Evolutionary conservation across 768 basidiomycete genomes (phyloP).

Genomic region (Tricholoma matsutake): DNA sequence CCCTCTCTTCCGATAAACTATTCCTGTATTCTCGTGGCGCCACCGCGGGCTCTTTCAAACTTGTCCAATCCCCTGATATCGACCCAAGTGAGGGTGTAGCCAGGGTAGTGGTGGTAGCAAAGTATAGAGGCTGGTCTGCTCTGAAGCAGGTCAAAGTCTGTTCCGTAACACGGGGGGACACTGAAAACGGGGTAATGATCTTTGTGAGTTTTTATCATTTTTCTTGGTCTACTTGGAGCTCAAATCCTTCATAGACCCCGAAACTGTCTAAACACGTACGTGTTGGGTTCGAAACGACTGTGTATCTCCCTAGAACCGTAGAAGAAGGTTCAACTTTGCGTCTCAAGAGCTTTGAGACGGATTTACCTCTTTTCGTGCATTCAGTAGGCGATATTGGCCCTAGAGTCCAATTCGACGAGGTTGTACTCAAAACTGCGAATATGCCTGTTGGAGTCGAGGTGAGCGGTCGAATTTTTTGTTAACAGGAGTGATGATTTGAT

Average conservation of each 20-base stretch:
- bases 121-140: conserved; percentile 19
- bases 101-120: conserved; percentile 22
- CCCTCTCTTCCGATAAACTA: conserved; percentile 23
- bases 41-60: conserved; percentile 21
- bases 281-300: conserved; percentile 21
- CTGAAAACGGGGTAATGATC: conserved; percentile 32
- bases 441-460: conserved; percentile 33
- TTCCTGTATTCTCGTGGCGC: conserved; percentile 29
- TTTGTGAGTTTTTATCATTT: conserved; percentile 26
- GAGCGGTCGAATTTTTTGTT: conserved; percentile 8
- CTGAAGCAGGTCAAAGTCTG: conserved; percentile 27
- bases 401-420: conserved; percentile 35
- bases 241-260: conserved; percentile 12
- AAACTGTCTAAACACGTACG: conserved; percentile 7
- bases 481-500: background rate
- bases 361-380: conserved; percentile 41
- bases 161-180: conserved; percentile 16
- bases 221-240: background rate
- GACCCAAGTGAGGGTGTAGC: conserved; percentile 11
- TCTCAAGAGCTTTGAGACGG: conserved; percentile 43
- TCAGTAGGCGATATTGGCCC: conserved; percentile 33
- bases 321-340: conserved; percentile 19
- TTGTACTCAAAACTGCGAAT: conserved; percentile 36
- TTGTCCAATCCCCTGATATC: conserved; percentile 20
- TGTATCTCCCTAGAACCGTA: conserved; percentile 20